Percentiles rank a stretch among this genome's conserved stretches.
Conservation (phyloP, 176 grass and related monocot genomes). For the Hordeum marinum region DNA sequence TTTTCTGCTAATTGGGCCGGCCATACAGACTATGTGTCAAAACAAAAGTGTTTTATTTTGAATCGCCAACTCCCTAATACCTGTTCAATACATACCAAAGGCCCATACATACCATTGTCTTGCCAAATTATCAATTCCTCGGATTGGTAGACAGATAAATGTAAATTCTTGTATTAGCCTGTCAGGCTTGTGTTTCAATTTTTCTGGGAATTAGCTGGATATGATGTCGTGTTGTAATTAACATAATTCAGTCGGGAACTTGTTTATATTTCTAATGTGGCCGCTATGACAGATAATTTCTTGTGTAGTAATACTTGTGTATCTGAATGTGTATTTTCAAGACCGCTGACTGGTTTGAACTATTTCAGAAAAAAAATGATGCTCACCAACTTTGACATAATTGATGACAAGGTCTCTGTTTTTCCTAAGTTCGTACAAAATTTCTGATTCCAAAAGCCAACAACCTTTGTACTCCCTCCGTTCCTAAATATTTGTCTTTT, state of each 20-base stretch:
- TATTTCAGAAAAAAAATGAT: slow-evolving; percentile 48
- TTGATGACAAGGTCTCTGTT: slow-evolving; percentile 50
- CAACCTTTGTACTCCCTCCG: not conserved
- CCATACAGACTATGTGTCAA: not conserved
- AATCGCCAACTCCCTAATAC: not conserved
- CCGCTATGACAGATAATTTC: not conserved
- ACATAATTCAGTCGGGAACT: not conserved
- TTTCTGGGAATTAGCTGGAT: not conserved
- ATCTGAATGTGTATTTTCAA: not conserved
- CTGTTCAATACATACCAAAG: too few relatives aligned
- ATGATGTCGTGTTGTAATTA: not conserved
- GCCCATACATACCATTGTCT: too few relatives aligned
- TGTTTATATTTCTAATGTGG: not conserved
- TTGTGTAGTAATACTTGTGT: not conserved
- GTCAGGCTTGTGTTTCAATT: not conserved
- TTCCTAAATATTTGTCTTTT: too few relatives aligned
- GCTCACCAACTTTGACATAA: slow-evolving; percentile 46
- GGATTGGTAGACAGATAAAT: not conserved
- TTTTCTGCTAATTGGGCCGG: not conserved
- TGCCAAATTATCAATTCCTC: not conserved
- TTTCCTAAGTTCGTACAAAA: not conserved
- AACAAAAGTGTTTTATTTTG: not conserved
- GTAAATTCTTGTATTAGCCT: not conserved
- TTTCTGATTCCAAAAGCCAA: not conserved
- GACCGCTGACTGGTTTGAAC: not conserved